Evolutionary conservation across 768 basidiomycete species (phyloP).

Genomic region (Rhizopogon sp.): DNA sequence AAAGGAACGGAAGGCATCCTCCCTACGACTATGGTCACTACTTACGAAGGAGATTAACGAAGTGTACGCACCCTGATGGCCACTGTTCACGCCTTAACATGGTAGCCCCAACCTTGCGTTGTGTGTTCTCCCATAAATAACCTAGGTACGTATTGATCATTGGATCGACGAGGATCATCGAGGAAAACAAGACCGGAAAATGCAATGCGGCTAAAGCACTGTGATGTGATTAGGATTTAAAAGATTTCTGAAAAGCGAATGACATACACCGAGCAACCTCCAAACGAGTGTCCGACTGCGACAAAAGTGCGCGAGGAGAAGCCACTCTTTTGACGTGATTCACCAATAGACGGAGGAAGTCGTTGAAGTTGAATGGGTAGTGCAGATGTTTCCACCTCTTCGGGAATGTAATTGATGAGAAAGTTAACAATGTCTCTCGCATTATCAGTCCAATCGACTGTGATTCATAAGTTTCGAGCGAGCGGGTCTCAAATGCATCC

Average conservation of each 20-base stretch:
- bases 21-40: conserved; percentile 29
- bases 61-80: conserved; percentile 45
- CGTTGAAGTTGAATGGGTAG: conserved; percentile 53
- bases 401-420: conserved; percentile 61
- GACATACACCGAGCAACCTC: conserved; percentile 71
- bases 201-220: conserved; percentile 62
- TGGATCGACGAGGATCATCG: conserved; percentile 74
- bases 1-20: conserved; percentile 53
- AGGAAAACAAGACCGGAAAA: conserved; percentile 62
- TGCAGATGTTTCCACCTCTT: conserved; percentile 19
- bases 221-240: conserved; percentile 1
- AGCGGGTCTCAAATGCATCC: not conserved
- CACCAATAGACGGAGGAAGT: conserved; percentile 36
- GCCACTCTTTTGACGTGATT: conserved; percentile 40
- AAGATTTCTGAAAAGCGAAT: not conserved
- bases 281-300: conserved; percentile 79
- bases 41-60: not conserved
- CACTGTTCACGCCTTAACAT: conserved; percentile 58
- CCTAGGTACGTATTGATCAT: conserved; percentile 36
- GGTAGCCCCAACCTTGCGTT: conserved; percentile 34
- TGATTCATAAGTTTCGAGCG: not conserved
- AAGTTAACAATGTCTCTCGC: conserved; percentile 77
- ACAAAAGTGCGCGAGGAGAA: conserved; percentile 51
- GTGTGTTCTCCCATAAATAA: not conserved
- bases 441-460: conserved; percentile 79